Base-by-base conservation (phyloP, 2,329 filamentous ascomycete species). In the Fusarium equiseti region DNA sequence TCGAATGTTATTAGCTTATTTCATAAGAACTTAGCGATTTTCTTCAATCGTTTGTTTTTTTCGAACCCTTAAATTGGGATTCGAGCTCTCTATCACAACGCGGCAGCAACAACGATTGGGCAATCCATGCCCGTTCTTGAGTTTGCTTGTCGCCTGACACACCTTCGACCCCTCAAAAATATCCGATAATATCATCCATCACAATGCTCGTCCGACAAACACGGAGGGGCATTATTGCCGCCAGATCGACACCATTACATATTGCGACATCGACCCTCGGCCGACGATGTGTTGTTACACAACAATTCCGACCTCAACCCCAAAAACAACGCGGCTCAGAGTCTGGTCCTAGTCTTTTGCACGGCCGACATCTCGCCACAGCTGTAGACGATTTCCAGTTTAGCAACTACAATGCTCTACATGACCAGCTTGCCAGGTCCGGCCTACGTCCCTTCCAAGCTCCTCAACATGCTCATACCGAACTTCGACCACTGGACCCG, bases 401-500 rank as follows among this genome's bases (percentile, higher is more conserved):
- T 35, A 73, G 56, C 7, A 62, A 77, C 15, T 80, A 78, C 26
- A 67, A 32, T 24, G 54, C 65, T n/a, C 31, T 71, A n/a, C 65
- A 69, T 16, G 56, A 72, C 31, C 74, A 76, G 29, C 57, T 80
- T 6, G 35, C 72, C 6, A 61, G 70, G 54, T 66, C 77, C 2
- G 60, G 73, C 9, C 54, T 80, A 24, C 71, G 77, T 5, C 68
- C 75, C 8, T 81, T 80, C 44, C 73, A 76, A 22, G 50, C 76
- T 4, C 68, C 71, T 15, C 53, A 66, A 2, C 66, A 73, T 11
- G 69, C 61, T 35, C 71, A 71, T 55, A 83, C 81, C 73, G 79
- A 85, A 26, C 70, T 88, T 24, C 77, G 77, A 55, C 62, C 79
- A 10, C 84, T 86, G 76, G 83, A 88, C 59, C 79, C 61, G 29